Evolutionary conservation across 2,329 filamentous ascomycete genomes (phyloP), one percentile per base, ranked within the genome.

Genomic region (Fusarium lateritium): DNA sequence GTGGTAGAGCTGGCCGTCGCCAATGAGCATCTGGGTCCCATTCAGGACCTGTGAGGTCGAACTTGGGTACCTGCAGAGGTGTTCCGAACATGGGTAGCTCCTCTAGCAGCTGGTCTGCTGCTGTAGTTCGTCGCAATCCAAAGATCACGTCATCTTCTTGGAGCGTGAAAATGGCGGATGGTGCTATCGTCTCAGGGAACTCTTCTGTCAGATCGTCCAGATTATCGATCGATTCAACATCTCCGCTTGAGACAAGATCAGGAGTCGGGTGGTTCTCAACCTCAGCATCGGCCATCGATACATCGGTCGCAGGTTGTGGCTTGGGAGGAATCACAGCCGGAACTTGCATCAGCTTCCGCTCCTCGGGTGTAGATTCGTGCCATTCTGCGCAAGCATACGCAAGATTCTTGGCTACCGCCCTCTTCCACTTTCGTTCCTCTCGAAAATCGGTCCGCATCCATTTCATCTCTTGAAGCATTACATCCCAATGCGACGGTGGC

Each of bases 391-490:
- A 98, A 73, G 91, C 92, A 73, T 90, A 84, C 2, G 94, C 96
- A 62, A 97, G 84, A 59, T 91, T 94, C 61, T 91, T 91, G 7
- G 94, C 94, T 36, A 91, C 87, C 4, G 92, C 88, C 76, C 89
- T 90, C 81, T 98, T 98, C 94, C 94, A 97, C 77, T 97, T 97
- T 40, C 94, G 85, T 78, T 98, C 96, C 79, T 98, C 93, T 52
- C 92, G 88, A 75, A 98, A 98, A 79, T 99, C 96, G 3, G 94
- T 98, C 51, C 94, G 89, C 93, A 99, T 97, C 95, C 95, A 98
- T 78, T 94, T 97, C 88, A 95, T 93, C 82, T 99, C 94, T 71
- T 94, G 88, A 33, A 99, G 83, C 56, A 98, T 79, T 53, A 95
- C 86, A 80, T 99, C 96, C 88, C 91, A 93, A 72, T 98, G 95